Conservation (phyloP, 176 grass and related monocot species). For the Hyparrhenia diplandra region DNA sequence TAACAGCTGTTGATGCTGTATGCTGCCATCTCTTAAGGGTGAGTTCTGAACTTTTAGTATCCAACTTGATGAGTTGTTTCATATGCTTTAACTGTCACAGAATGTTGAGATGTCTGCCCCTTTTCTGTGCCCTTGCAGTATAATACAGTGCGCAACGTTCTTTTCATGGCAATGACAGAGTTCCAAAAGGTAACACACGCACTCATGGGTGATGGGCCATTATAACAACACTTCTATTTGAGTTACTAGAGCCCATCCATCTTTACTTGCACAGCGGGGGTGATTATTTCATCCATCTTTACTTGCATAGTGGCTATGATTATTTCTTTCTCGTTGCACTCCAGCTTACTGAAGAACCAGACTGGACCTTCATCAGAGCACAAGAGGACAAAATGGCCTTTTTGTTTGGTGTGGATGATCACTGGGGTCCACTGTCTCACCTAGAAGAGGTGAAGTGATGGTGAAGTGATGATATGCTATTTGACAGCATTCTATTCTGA, state of each 20-base stretch:
- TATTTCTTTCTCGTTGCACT: background rate
- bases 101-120: conserved; percentile 14
- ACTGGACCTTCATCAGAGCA: conserved; percentile 72
- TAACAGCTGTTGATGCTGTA: conserved; percentile 56
- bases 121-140: conserved; percentile 58
- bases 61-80: background rate
- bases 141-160: conserved; percentile 78
- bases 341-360: conserved; percentile 70
- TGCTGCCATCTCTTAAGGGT: conserved; percentile 75
- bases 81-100: background rate
- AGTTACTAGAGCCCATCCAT: background rate
- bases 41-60: conserved; percentile 23
- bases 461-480: conserved; percentile 36
- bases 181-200: conserved; percentile 59
- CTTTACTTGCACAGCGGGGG: conserved; percentile 10
- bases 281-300: conserved; percentile 30
- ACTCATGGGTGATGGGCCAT: background rate
- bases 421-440: conserved; percentile 80
- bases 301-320: too few species aligned
- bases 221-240: background rate
- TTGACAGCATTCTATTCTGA: background rate
- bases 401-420: conserved; percentile 78
- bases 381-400: conserved; percentile 61
- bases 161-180: conserved; percentile 96
- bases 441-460: too few species aligned